These are phyloP conservation scores for Yarrowia sp. DNA, from an alignment of 805 yeast species.

Conservation along the genomic window DNA sequence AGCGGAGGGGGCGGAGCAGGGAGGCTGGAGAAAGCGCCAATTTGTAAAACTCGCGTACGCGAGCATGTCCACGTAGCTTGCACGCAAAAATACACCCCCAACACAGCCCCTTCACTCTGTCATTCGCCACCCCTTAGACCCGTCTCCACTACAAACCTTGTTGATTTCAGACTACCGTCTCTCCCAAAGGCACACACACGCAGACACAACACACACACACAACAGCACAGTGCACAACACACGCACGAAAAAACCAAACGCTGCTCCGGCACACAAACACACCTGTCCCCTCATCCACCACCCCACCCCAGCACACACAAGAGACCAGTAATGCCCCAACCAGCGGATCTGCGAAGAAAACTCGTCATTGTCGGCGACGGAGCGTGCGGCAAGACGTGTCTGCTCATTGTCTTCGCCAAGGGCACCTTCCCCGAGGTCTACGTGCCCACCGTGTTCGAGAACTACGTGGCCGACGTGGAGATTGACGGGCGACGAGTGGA, in stretches of 20 bases:
- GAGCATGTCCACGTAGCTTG: too few species aligned
- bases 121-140: too few species aligned
- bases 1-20: background rate
- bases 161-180: too few species aligned
- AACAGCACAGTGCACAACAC: constrained; percentile 10
- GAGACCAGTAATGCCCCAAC: constrained; percentile 29
- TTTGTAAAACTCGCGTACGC: too few species aligned
- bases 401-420: constrained; percentile 77
- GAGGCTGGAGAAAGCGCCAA: too few species aligned
- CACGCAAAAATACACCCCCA: too few species aligned
- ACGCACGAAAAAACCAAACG: constrained; percentile 16
- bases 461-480: constrained; percentile 95
- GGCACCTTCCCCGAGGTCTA: constrained; percentile 92
- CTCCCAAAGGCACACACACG: background rate
- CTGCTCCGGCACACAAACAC: background rate
- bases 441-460: constrained; percentile 95
- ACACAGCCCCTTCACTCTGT: background rate
- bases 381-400: constrained; percentile 95
- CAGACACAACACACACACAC: background rate
- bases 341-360: constrained; percentile 45
- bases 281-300: too few species aligned
- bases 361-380: constrained; percentile 96
- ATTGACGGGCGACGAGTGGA: constrained; percentile 90
- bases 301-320: background rate
- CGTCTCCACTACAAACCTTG: too few species aligned